These are phyloP conservation scores for Tricholoma terreum DNA, from an alignment of 768 basidiomycete species.

Conservation along the genomic window DNA sequence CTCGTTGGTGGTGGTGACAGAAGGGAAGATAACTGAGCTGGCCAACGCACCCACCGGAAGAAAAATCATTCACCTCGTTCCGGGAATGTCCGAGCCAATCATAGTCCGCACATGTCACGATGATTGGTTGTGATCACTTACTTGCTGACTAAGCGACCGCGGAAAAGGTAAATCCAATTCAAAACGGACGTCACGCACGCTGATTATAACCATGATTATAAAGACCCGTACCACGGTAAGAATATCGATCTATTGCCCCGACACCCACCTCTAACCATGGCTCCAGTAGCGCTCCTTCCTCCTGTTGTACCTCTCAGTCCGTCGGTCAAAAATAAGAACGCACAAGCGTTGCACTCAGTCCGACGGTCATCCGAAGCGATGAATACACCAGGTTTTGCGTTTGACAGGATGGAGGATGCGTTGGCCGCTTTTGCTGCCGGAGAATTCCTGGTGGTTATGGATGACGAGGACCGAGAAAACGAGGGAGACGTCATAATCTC, in stretches of 20 bases:
- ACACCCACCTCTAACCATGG: neutral
- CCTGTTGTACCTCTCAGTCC: constrained; percentile 1
- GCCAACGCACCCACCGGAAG: constrained; percentile 19
- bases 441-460: constrained; percentile 96
- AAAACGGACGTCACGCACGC: neutral
- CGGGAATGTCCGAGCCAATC: constrained; percentile 40
- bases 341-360: constrained; percentile 25
- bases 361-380: constrained; percentile 26
- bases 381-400: constrained; percentile 47
- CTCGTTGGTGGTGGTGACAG: constrained; percentile 23
- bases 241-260: no score
- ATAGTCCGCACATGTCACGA: constrained; percentile 23
- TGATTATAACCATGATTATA: constrained; percentile 2
- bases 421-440: constrained; percentile 72
- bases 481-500: constrained; percentile 96
- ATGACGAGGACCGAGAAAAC: constrained; percentile 94
- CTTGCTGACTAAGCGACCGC: neutral
- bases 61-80: constrained; percentile 30
- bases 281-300: constrained; percentile 14
- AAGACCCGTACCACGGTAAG: neutral
- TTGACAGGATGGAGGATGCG: constrained; percentile 81
- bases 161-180: neutral
- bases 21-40: constrained; percentile 15
- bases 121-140: no score
- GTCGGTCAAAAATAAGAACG: neutral